These are phyloP conservation scores for Ascosphaera pollenicola DNA, from an alignment of 2,329 filamentous ascomycete species.

Conservation along the genomic window DNA sequence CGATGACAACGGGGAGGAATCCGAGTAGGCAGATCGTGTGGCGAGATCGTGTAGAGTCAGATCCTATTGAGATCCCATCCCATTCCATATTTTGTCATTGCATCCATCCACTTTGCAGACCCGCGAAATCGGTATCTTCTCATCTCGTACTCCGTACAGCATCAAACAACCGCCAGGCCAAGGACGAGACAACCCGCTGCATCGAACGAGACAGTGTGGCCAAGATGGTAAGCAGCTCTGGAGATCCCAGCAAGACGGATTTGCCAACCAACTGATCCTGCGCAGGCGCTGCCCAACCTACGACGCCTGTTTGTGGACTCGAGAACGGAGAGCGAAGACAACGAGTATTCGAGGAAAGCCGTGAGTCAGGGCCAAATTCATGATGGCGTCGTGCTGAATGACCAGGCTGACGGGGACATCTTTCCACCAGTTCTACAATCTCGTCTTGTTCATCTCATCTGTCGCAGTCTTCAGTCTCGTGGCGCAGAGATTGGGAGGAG, in stretches of 20 bases:
- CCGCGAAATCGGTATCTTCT: no score
- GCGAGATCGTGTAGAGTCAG: no score
- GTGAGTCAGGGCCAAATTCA: slow-evolving; percentile 38
- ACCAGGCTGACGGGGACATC: slow-evolving; percentile 1
- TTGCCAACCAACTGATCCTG: no score
- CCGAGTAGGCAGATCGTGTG: not conserved
- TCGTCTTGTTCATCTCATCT: slow-evolving; percentile 89
- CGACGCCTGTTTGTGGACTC: slow-evolving; percentile 89
- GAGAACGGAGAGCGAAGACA: slow-evolving; percentile 78
- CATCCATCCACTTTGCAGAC: no score
- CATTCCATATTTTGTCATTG: no score
- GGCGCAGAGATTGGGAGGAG: slow-evolving; percentile 55
- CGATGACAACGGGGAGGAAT: slow-evolving; percentile 40
- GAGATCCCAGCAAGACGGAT: no score
- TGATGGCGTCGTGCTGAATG: not conserved
- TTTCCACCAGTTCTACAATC: slow-evolving; percentile 66
- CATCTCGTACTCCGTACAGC: no score
- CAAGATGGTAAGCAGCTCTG: no score
- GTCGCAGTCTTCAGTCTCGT: slow-evolving; percentile 85
- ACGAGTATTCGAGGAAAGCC: slow-evolving; percentile 79
- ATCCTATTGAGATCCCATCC: no score
- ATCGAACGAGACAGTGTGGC: no score
- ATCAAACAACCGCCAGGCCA: no score
- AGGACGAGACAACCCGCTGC: no score
- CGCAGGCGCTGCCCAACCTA: slow-evolving; percentile 52